Percentiles rank a stretch among this genome's conserved stretches.
phyloP scores from a whole-genome alignment of 2,329 filamentous ascomycete genomes.

The Didymella arachidicola region DNA sequence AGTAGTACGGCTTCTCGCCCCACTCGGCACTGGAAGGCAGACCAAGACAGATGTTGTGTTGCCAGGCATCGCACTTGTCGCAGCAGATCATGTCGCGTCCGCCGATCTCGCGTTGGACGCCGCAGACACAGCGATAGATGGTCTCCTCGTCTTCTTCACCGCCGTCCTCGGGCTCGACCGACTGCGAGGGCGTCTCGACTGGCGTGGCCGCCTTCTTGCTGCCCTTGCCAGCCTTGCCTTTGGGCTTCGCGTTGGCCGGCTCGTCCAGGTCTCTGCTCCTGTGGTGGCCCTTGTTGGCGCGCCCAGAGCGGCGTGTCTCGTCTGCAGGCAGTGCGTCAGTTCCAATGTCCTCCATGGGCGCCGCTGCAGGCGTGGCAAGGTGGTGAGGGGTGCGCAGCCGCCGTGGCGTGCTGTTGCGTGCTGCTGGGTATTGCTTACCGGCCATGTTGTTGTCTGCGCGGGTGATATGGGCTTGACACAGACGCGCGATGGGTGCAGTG shows the following conservation, averaged over 20 bases:
- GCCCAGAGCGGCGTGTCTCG: slow-evolving; percentile 91
- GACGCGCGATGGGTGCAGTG: slow-evolving; percentile 38
- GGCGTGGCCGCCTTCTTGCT: slow-evolving; percentile 17
- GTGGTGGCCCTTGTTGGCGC: slow-evolving; percentile 96
- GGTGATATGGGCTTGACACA: slow-evolving; percentile 40
- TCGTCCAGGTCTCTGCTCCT: slow-evolving; percentile 75
- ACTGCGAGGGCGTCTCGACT: slow-evolving; percentile 53
- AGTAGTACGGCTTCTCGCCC: slow-evolving; percentile 71
- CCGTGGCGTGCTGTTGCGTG: slow-evolving; percentile 24
- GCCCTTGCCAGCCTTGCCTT: slow-evolving; percentile 34
- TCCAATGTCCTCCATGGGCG: slow-evolving; percentile 19
- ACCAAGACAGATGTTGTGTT: slow-evolving; percentile 96
- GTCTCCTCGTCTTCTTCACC: slow-evolving; percentile 60
- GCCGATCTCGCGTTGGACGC: slow-evolving; percentile 79
- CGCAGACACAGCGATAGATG: slow-evolving; percentile 92
- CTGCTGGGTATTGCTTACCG: slow-evolving; percentile 62
- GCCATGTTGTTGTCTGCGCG: slow-evolving; percentile 61
- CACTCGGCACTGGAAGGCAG: slow-evolving; percentile 74
- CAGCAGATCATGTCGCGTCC: slow-evolving; percentile 95
- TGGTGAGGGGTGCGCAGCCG: slow-evolving; percentile 15
- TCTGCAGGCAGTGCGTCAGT: slow-evolving; percentile 57
- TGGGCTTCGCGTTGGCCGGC: slow-evolving; percentile 49
- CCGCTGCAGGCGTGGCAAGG: slow-evolving; percentile 21
- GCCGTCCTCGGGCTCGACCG: slow-evolving; percentile 51
- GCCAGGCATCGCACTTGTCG: slow-evolving; percentile 91